Percentiles rank a stretch among this genome's conserved stretches.
Conservation (phyloP, 495 filamentous ascomycete species). For the Hypoxylon lienhwacheense region DNA sequence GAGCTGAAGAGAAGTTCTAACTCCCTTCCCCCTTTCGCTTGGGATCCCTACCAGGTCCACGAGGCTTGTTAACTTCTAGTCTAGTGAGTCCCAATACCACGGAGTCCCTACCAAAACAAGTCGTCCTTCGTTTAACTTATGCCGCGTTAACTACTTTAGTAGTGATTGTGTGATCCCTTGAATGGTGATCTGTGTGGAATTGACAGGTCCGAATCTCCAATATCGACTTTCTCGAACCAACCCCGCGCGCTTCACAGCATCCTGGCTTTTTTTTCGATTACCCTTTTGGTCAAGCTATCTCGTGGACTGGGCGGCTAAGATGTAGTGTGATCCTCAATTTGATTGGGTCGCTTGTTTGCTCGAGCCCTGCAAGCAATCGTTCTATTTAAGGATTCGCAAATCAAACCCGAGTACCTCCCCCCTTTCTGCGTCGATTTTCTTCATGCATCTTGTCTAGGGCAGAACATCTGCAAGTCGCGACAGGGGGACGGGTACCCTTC, state of each 20-base stretch:
- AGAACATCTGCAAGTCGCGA: conserved; percentile 7
- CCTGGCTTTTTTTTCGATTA: conserved; percentile 22
- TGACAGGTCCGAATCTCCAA: conserved; percentile 14
- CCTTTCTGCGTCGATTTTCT: conserved; percentile 13
- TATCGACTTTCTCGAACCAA: conserved; percentile 9
- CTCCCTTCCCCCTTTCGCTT: too few species aligned
- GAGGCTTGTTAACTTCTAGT: too few species aligned
- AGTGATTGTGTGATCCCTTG: not conserved
- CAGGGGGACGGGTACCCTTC: conserved; percentile 15
- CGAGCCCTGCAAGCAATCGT: conserved; percentile 26
- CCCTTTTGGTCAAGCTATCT: conserved; percentile 26
- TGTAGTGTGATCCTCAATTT: conserved; percentile 32
- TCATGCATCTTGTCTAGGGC: conserved; percentile 19
- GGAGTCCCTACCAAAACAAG: not conserved
- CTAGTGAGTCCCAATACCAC: not conserved
- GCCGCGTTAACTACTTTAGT: conserved; percentile 1
- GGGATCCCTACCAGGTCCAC: too few species aligned
- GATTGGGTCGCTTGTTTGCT: conserved; percentile 24
- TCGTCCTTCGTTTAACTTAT: conserved; percentile 2
- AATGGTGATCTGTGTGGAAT: not conserved
- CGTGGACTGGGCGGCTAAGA: conserved; percentile 30
- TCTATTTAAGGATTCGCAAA: conserved; percentile 34
- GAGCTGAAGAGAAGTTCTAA: too few species aligned
- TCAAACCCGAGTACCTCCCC: conserved; percentile 14
- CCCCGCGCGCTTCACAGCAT: conserved; percentile 28